A percentile compares a stretch with the other conserved stretches of the same genome.
phyloP scores from a whole-genome alignment of 2,329 filamentous ascomycete genomes.

The Alternaria longipes region DNA sequence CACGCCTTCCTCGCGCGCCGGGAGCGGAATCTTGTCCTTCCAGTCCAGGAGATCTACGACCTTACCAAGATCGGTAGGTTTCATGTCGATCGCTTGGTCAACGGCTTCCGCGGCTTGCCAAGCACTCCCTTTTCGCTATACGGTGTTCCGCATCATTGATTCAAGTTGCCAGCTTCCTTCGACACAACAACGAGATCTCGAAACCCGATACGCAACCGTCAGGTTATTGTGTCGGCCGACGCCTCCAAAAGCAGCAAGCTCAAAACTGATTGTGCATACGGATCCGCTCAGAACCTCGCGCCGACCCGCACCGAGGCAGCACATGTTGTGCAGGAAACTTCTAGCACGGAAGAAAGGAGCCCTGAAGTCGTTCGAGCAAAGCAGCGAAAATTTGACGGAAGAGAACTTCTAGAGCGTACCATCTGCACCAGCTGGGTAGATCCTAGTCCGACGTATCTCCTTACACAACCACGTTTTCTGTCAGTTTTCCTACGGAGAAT shows the following conservation, averaged over 20 bases:
- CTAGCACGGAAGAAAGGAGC: conserved; percentile 6
- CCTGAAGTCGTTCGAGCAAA: conserved; percentile 3
- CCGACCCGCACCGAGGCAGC: conserved; percentile 9
- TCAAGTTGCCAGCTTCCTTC: background rate
- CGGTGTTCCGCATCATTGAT: background rate
- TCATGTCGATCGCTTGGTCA: background rate
- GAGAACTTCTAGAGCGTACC: background rate
- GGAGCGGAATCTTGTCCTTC: conserved; percentile 7
- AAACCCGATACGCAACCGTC: background rate
- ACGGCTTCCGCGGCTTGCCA: conserved; percentile 8
- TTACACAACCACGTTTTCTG: conserved; percentile 1
- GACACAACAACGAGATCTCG: background rate
- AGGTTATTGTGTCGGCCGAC: background rate
- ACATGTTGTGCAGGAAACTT: conserved; percentile 12
- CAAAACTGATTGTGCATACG: background rate
- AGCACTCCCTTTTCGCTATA: background rate
- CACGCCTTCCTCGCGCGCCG: conserved; percentile 1
- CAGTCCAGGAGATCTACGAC: conserved; percentile 5
- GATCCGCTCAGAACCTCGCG: conserved; percentile 4
- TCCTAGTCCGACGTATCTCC: background rate
- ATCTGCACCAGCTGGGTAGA: background rate
- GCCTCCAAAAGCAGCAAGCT: background rate
- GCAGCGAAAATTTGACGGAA: conserved; percentile 1
- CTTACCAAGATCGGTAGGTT: background rate
- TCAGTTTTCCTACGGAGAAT: conserved; percentile 3